Evolutionary conservation across 345 rosid species (phyloP).

Genomic region (Syzygium aqueum): DNA sequence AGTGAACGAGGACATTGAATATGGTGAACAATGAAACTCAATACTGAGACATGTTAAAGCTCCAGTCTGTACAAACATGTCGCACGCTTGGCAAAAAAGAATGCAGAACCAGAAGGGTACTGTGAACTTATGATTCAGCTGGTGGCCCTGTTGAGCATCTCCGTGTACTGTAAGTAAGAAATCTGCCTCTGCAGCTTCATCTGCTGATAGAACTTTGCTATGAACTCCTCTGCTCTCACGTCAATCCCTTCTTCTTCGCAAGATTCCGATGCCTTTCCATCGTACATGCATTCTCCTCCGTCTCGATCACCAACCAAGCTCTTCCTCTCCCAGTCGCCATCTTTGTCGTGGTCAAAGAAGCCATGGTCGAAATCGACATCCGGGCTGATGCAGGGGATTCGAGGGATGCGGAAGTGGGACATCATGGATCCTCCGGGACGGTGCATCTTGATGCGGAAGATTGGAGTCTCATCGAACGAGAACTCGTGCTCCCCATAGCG

Average conservation of each 20-base stretch:
- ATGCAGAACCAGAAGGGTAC: background rate
- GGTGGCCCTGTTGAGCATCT: conserved; percentile 5
- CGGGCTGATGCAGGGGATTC: conserved; percentile 61
- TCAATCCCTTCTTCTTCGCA: conserved; percentile 56
- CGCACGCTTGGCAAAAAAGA: background rate
- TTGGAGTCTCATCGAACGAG: conserved; percentile 78
- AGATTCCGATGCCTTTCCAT: conserved; percentile 6
- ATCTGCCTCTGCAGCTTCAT: conserved; percentile 80
- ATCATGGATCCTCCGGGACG: conserved; percentile 54
- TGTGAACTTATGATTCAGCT: background rate
- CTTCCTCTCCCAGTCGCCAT: conserved; percentile 11
- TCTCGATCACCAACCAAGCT: conserved; percentile 9
- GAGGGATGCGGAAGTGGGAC: conserved; percentile 27
- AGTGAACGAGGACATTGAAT: background rate
- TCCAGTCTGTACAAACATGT: background rate
- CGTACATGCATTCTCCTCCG: conserved; percentile 1
- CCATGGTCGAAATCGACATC: conserved; percentile 45
- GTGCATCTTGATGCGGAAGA: conserved; percentile 56
- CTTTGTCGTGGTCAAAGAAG: conserved; percentile 18
- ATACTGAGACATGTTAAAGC: background rate
- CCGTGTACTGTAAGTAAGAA: conserved; percentile 44
- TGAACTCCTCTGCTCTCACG: conserved; percentile 78
- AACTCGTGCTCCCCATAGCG: conserved; percentile 59
- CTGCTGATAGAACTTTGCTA: conserved; percentile 59
- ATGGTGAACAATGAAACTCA: background rate